Conservation (phyloP, 345 rosid genomes). For the Dovyalis caffra region DNA sequence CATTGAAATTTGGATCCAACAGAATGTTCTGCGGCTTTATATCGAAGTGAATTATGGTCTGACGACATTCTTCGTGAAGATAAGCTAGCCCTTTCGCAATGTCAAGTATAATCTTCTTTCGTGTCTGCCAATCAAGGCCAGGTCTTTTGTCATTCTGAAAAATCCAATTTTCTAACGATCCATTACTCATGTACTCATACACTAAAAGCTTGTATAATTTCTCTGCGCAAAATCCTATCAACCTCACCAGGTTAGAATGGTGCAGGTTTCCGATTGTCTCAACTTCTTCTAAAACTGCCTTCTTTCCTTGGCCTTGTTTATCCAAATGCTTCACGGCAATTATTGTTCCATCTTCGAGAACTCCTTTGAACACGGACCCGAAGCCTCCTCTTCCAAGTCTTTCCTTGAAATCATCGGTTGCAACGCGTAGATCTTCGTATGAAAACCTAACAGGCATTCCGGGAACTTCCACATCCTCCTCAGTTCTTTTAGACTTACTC, state of each 20-base stretch:
- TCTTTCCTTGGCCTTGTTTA: slow-evolving; percentile 61
- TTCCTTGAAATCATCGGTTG: slow-evolving; percentile 51
- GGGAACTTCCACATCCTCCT: no score
- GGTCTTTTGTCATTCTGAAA: not conserved
- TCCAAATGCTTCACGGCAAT: slow-evolving; percentile 79
- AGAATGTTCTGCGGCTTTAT: slow-evolving; percentile 19
- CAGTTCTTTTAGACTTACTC: not conserved
- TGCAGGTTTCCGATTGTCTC: slow-evolving; percentile 60
- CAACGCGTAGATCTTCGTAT: slow-evolving; percentile 48
- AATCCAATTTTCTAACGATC: slow-evolving; percentile 15
- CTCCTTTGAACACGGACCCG: slow-evolving; percentile 71
- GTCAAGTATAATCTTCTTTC: slow-evolving; percentile 8
- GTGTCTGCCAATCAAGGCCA: slow-evolving; percentile 2
- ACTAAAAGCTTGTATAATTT: slow-evolving; percentile 10
- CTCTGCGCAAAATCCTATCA: slow-evolving; percentile 9
- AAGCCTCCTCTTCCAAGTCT: slow-evolving; percentile 82
- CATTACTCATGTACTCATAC: slow-evolving; percentile 19
- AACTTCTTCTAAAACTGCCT: slow-evolving; percentile 63
- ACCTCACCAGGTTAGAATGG: slow-evolving; percentile 46
- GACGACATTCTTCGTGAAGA: slow-evolving; percentile 18
- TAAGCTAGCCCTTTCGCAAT: not conserved
- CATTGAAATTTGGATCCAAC: not conserved
- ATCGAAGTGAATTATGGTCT: slow-evolving; percentile 7
- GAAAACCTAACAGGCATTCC: slow-evolving; percentile 48
- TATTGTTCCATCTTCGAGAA: slow-evolving; percentile 62